These are phyloP conservation scores for Silene latifolia DNA, from an alignment of 148 eudicot species.

Conservation along the genomic window DNA sequence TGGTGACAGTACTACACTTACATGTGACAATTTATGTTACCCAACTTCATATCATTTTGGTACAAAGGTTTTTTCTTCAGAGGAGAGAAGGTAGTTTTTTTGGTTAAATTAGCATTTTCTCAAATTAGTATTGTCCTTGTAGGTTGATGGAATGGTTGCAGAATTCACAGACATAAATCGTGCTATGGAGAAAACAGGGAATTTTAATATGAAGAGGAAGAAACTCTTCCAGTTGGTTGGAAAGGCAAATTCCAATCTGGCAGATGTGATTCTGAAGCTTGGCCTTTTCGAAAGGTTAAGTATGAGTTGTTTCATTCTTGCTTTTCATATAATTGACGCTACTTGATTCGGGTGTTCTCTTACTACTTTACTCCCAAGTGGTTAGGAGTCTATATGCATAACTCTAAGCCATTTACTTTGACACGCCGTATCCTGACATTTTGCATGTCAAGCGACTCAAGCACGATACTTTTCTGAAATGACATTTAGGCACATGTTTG, in stretches of 20 bases:
- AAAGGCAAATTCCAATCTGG: constrained; percentile 89
- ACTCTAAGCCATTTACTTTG: too few relatives aligned
- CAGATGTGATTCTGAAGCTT: constrained; percentile 92
- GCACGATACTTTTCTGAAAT: too few relatives aligned
- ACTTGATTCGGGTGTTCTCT: too few relatives aligned
- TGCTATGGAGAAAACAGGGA: constrained; percentile 92
- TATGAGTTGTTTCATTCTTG: not conserved
- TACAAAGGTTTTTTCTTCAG: not conserved
- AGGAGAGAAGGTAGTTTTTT: not conserved
- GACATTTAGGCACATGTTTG: too few relatives aligned
- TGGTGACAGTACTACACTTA: too few relatives aligned
- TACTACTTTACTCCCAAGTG: not conserved
- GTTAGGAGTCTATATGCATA: not conserved
- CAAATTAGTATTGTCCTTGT: constrained; percentile 18
- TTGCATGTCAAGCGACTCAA: too few relatives aligned
- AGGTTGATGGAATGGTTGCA: constrained; percentile 96
- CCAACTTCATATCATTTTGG: not conserved
- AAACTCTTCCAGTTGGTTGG: constrained; percentile 93
- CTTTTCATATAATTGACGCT: not conserved
- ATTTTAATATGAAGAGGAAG: constrained; percentile 82
- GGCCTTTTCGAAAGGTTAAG: constrained; percentile 89
- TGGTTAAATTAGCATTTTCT: constrained; percentile 9
- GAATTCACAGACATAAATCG: constrained; percentile 93
- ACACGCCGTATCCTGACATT: too few relatives aligned
- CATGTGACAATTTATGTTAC: not conserved